Evolutionary conservation across 2,329 filamentous ascomycete genomes (phyloP).

Genomic region (Colletotrichum salicis): DNA sequence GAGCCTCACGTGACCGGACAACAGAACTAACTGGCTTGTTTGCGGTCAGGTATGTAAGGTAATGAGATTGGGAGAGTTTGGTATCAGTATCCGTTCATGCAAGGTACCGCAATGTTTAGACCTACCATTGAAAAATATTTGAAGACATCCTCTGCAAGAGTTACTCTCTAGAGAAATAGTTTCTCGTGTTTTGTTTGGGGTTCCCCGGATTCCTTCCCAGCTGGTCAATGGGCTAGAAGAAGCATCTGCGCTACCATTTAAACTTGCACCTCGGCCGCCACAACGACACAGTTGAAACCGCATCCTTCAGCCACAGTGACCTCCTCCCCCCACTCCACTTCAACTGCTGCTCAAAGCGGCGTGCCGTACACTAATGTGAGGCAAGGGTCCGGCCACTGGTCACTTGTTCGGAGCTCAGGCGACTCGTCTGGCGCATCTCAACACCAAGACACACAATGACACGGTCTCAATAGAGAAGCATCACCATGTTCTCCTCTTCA

Average conservation of each 20-base stretch:
- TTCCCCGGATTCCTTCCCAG: background rate
- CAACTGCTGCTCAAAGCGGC: constrained; percentile 35
- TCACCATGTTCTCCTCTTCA: constrained; percentile 73
- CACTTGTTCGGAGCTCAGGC: constrained; percentile 34
- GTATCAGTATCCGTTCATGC: background rate
- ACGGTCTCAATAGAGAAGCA: constrained; percentile 36
- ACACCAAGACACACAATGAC: constrained; percentile 33
- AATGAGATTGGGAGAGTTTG: background rate
- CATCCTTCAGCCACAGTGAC: constrained; percentile 32
- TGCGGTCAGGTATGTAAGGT: background rate
- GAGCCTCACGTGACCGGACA: constrained; percentile 1
- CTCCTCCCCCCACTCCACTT: constrained; percentile 29
- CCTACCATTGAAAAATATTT: background rate
- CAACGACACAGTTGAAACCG: constrained; percentile 12
- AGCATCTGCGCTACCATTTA: background rate
- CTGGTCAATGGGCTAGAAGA: background rate
- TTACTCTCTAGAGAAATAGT: background rate
- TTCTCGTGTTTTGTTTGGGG: background rate
- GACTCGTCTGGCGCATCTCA: constrained; percentile 33
- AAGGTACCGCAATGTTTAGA: background rate
- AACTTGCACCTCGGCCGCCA: background rate
- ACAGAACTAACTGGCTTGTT: too few relatives aligned
- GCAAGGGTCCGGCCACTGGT: constrained; percentile 36
- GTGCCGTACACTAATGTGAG: constrained; percentile 33
- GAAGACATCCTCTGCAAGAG: background rate